Base-by-base conservation (phyloP, 441 rosid genomes). In the Corymbia citriodora region DNA sequence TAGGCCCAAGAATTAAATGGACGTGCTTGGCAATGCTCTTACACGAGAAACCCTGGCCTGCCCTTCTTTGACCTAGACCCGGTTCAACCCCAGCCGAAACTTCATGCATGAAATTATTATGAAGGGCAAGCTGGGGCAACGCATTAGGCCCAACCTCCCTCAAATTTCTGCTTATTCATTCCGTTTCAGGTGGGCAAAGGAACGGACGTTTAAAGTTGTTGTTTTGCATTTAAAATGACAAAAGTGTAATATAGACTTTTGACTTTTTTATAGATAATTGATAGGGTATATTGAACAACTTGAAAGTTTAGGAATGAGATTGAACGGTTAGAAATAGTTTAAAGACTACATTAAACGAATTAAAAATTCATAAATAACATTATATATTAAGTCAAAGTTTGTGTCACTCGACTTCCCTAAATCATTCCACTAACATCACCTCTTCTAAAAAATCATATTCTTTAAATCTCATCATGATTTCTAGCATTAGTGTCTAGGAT, bases 11-110 rank as follows among this genome's bases (percentile, higher is more conserved):
- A 11, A 13, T 3, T 21, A 74, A 40, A 74, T 40, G 15, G 17
- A 21, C 1, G 0, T 29, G 85, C 85, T 74, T 21, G 83, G 17
- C 29, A 74, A 40, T 12, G 29, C 29, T 40, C 83, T 74, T 40
- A 5, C 29, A 74, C 7, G 15, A 36, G 83, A 74, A 74, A 74
- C 29, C 6, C 50, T 9, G 15, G 29, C 83, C 0, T 3, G 29
- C 16, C 8, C 27, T 74, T 74, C 29, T 21, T 74, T 74, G 50
- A 74, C 0, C 50, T 12, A 0, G 7, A 50, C 5, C 5, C 0
- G 1, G 45, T 40, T 74, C 0, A 5, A 16, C 50, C 29, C 1
- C 45, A 1, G 25, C 45, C 4, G 40, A 36, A 3, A 36, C 3
- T 36, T 36, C 40, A 36, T 36, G 40, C 4, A 36, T 36, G 83